Evolutionary conservation across 192 early-diverging fungal genomes (phyloP).

Genomic region (Podila epicladia): DNA sequence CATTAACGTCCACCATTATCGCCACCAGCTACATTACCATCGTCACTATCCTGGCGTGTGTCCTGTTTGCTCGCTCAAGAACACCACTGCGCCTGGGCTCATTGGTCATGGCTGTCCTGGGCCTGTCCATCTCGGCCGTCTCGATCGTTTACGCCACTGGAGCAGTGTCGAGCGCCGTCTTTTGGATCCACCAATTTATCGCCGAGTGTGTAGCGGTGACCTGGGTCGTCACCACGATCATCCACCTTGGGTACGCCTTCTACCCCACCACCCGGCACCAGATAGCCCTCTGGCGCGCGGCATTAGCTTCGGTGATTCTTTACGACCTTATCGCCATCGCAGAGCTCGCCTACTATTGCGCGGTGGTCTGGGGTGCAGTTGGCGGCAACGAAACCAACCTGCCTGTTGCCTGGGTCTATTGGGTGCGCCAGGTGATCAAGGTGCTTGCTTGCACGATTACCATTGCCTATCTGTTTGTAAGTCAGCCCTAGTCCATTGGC

Average conservation of each 20-base stretch:
- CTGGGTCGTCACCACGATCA: conserved; percentile 45
- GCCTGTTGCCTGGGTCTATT: conserved; percentile 39
- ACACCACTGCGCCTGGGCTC: conserved; percentile 37
- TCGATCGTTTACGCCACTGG: conserved; percentile 29
- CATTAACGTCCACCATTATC: conserved; percentile 20
- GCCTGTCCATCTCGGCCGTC: conserved; percentile 40
- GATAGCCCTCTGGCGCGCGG: conserved; percentile 45
- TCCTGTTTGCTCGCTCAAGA: conserved; percentile 42
- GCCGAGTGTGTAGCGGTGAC: conserved; percentile 37
- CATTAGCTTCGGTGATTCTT: conserved; percentile 37
- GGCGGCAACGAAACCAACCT: not conserved
- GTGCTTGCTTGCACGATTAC: conserved; percentile 34
- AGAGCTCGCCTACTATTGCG: conserved; percentile 44
- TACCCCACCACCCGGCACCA: conserved; percentile 48
- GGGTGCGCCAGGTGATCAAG: conserved; percentile 39
- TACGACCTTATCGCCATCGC: conserved; percentile 36
- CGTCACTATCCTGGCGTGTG: conserved; percentile 4
- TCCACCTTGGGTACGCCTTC: conserved; percentile 49
- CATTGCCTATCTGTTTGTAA: conserved; percentile 51
- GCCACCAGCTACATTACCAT: conserved; percentile 23
- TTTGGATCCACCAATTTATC: conserved; percentile 41
- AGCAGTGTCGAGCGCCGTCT: conserved; percentile 18
- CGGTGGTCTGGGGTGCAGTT: conserved; percentile 19
- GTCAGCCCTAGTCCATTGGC: not conserved
- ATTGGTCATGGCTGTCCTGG: conserved; percentile 37